Conservation (phyloP, 176 grass and related monocot species). For the Poa annua region DNA sequence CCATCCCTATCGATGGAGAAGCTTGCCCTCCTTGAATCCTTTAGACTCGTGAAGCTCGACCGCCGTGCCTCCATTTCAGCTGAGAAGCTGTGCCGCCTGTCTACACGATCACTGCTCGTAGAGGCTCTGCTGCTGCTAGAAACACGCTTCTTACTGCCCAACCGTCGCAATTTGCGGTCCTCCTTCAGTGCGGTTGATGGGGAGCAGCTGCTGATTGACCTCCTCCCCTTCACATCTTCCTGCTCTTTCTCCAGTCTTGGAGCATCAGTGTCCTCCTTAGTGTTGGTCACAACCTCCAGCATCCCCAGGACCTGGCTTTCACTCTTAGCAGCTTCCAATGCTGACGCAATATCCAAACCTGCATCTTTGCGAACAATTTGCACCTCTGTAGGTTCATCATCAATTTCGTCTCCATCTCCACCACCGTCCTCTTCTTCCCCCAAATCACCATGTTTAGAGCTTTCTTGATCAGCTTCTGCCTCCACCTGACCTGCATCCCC, state of each 20-base stretch:
- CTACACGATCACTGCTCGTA: constrained; percentile 53
- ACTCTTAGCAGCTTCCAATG: neutral
- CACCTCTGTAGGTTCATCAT: neutral
- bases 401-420: constrained; percentile 5
- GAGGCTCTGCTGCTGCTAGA: constrained; percentile 49
- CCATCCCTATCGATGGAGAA: constrained; percentile 86
- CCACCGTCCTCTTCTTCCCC: constrained; percentile 3
- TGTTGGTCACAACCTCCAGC: constrained; percentile 4
- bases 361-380: constrained; percentile 43
- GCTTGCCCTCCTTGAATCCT: constrained; percentile 79
- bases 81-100: constrained; percentile 84
- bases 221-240: constrained; percentile 58
- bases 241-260: constrained; percentile 38
- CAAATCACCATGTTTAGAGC: constrained; percentile 32
- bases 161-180: constrained; percentile 63
- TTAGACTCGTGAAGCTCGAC: constrained; percentile 66
- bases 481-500: constrained; percentile 34
- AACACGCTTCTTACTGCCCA: constrained; percentile 57
- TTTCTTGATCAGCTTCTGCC: constrained; percentile 43
- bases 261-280: neutral
- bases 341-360: constrained; percentile 23
- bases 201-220: constrained; percentile 51
- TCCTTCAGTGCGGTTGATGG: constrained; percentile 55
- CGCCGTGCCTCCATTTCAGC: constrained; percentile 64
- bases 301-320: constrained; percentile 15